Base-by-base conservation (phyloP, 805 yeast species). In the Teunomyces gatunensis region DNA sequence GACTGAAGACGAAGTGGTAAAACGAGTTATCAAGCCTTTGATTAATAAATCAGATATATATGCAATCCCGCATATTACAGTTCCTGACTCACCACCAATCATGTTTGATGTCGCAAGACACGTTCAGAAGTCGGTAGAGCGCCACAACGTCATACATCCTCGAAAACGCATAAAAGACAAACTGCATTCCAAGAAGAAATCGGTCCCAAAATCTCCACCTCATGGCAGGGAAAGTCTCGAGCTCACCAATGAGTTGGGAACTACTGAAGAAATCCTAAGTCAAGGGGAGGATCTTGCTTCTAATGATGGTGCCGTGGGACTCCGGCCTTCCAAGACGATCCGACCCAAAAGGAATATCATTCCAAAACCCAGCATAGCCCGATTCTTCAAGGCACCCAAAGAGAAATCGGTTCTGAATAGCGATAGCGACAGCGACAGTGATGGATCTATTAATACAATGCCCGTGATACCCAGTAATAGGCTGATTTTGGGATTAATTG, bases 1-100 rank as follows among this genome's bases (percentile, higher is more conserved):
- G 37, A 58, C 54, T 15, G 65, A 63, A 33, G 63, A 57, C 33
- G 65, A 57, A 6, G 55, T 57, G 27, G 49, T 61, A 12, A 52
- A 47, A 12, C 50, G 60, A 11, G 55, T 62, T 4, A 51, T 66
- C 17, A 55, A 53, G 27, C 61, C 63, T n/a, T 32, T 10, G 36
- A 37, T 6, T 30, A 39, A 25, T 28, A 35, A 34, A 23, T 25
- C 27, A 12, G 35, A 36, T 11, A 32, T 54, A 17, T 6, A 47
- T 12, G 18, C 29, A 32, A 18, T 33, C 10, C 46, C 46, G 21
- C 20, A 21, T 15, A 23, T 42, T 2, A 41, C 25, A 3, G 18
- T 48, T 9, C 59, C 58, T 36, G 55, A 49, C 7, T 67, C 71
- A 4, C 73, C 73, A 0, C 73, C 73, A 1, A 65, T 68, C 2